Evolutionary conservation across 2,329 filamentous ascomycete genomes (phyloP), one percentile per base, ranked within the genome.

Genomic region (Eutypa lata): DNA sequence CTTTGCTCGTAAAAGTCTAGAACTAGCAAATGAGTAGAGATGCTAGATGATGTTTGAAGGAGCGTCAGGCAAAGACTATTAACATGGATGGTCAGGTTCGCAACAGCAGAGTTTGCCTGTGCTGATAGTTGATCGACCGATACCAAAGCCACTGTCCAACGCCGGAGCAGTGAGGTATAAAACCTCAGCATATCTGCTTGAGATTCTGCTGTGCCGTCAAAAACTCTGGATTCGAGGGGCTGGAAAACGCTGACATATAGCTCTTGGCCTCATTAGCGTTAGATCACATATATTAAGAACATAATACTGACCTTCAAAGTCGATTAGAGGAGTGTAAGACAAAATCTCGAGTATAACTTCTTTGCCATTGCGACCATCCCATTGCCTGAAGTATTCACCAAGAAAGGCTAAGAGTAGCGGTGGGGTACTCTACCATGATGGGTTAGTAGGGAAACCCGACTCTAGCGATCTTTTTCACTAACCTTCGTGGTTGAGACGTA

Each of bases 1-100:
- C 83, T 76, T 50, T 80, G 74, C 57, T 87, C 82, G 68, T 88
- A 90, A 70, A 93, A 91, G 65, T 86, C 83, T 33, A 89, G 77
- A 16, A 91, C 75, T 19, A 78, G 73, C 7, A 84, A 82, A 37
- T 79, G 71, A 2, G 79, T 76, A 2, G 72, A 61, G 4, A 73
- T 57, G 6, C 66, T 65, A 8, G 73, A 66, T 2, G 71, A 71
- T 49, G 76, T 76, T 68, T 89, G 86, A 7, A 84, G 68, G 8
- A 88, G 69, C 1, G 83, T 81, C 2, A 88, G 74, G 42, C 79
- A 73, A 18, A 90, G 76, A 4, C 74, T 68, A 69, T 82, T 78
- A 67, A 79, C 74, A 58, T 82, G 77, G 61, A 70, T 59, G 63
- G 77, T 62, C 50, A 84, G 65, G 43, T 71, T 61, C 55, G 70